Base-by-base conservation (phyloP, 1,284 basidiomycete species). In the Paramarasmius palmivorus region DNA sequence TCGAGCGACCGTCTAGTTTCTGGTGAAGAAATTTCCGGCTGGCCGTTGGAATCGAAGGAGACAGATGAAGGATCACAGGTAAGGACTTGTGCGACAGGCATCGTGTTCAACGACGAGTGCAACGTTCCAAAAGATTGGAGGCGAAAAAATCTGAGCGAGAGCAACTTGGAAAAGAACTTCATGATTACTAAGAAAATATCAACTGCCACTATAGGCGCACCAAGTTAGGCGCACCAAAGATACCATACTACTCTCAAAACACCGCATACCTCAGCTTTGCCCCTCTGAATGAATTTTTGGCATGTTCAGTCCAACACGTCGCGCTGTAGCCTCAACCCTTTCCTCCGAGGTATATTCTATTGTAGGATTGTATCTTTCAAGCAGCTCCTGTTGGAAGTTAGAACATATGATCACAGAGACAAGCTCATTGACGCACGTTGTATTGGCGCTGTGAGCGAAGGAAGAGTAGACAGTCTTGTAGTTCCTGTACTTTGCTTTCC, bases 301-400 rank as follows among this genome's bases (percentile, higher is more conserved):
- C 82, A 90, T 85, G 60, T 90, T 76, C 46, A 97, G 73, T 3
- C 94, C 94, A 38, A 97, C 94, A 53, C 93, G 76, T 48, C 87
- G 79, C 4, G 93, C 93, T 1, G 94, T 94, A 1, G 91, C 92
- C 57, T 86, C 76, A 54, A 95, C 79, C 55, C 88, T 77, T 65
- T 95, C 92, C 63, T 93, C 83, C 20, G 80, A 74, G 0, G 91
- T 86, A 63, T 95, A 79, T 62, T 90, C 90, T 47, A 87, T 72
- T 10, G 90, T 73, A 0, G 95, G 93, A 67, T 95, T 95, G 73
- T 97, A 97, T 53, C 92, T 77, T 56, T 90, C 87, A 54, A 95
- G 69, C 38, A 94, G 72, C 19, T 75, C 75, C 91, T 93, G 58
- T 35, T n/a, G n/a, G n/a, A n/a, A n/a, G n/a, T n/a, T n/a, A n/a